These are phyloP conservation scores for Fusarium annulatum DNA, from an alignment of 2,329 filamentous ascomycete species.

Conservation along the genomic window DNA sequence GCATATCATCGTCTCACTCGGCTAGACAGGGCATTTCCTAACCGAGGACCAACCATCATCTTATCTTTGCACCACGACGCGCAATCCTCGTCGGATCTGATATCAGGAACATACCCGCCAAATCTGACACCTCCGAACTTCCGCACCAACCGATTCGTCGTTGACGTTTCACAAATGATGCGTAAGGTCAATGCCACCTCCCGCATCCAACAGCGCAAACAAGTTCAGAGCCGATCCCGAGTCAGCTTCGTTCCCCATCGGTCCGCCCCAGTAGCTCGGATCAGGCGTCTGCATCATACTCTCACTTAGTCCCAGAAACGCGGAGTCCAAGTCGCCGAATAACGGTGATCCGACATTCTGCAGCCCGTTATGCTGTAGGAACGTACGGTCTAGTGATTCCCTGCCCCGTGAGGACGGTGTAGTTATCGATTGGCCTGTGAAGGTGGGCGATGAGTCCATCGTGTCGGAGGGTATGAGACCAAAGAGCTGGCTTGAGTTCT, in stretches of 20 bases:
- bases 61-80: neutral
- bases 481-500: slow-evolving; percentile 64
- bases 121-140: slow-evolving; percentile 8
- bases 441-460: slow-evolving; percentile 17
- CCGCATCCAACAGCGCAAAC: slow-evolving; percentile 62
- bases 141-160: slow-evolving; percentile 2
- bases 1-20: slow-evolving; percentile 7
- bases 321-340: slow-evolving; percentile 52
- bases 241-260: slow-evolving; percentile 54
- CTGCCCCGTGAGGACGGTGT: slow-evolving; percentile 30
- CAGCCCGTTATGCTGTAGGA: slow-evolving; percentile 44
- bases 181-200: slow-evolving; percentile 64
- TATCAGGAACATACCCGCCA: neutral
- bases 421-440: slow-evolving; percentile 10
- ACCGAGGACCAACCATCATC: neutral
- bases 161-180: slow-evolving; percentile 48
- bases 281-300: slow-evolving; percentile 56
- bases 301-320: slow-evolving; percentile 53
- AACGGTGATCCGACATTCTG: slow-evolving; percentile 47
- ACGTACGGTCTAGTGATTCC: slow-evolving; percentile 44
- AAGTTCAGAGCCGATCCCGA: slow-evolving; percentile 60
- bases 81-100: neutral
- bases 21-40: slow-evolving; percentile 2
- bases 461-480: slow-evolving; percentile 56
- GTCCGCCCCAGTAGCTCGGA: slow-evolving; percentile 52